Base-by-base conservation (phyloP, 768 basidiomycete genomes). In the Pisolithus microcarpus region DNA sequence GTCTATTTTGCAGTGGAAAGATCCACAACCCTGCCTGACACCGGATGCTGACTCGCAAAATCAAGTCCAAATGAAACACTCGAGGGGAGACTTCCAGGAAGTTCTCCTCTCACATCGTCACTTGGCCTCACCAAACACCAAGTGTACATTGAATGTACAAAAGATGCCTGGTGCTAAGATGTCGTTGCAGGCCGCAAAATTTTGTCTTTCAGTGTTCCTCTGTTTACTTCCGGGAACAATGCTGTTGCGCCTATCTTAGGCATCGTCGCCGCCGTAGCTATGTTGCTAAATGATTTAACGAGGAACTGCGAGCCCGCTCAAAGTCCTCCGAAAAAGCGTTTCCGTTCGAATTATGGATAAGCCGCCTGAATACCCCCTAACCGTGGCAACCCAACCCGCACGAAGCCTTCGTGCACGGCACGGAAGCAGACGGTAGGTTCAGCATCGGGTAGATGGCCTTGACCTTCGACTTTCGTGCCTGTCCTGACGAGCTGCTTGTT, bases 321-420 rank as follows among this genome's bases (percentile, higher is more conserved):
- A 4, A 23, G 36, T 16, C 18, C 45, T n/a, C 19, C 46, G 0
- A 23, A 9, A 38, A 50, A 38, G 38, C 52, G 2, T 53, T 56
- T 40, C 49, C 48, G 5, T 56, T 28, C 6, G 49, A 52, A 4
- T 53, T 53, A 52, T 44, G 42, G 51, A 51, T 53, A 13, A 48
- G 45, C 9, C 26, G 56, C 16, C 19, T 63, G 10, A 54, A 63
- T 16, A 23, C 43, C 21, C 50, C 51, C 5, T 21, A 64, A 18
- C 19, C 64, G 24, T 63, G 62, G 60, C 57, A 64, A 7, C 62
- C 62, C 15, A 59, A 26, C 13, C 28, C 56, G 1, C 45, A 52
- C 31, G 13, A 50, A 13, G 10, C 42, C 2, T 49, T 54, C 38
- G 24, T 43, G 5, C 52, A 56, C 9, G 60, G 63, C 1, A 36